Base-by-base conservation (phyloP, 116 monocot genomes). In the Iris pallida region DNA sequence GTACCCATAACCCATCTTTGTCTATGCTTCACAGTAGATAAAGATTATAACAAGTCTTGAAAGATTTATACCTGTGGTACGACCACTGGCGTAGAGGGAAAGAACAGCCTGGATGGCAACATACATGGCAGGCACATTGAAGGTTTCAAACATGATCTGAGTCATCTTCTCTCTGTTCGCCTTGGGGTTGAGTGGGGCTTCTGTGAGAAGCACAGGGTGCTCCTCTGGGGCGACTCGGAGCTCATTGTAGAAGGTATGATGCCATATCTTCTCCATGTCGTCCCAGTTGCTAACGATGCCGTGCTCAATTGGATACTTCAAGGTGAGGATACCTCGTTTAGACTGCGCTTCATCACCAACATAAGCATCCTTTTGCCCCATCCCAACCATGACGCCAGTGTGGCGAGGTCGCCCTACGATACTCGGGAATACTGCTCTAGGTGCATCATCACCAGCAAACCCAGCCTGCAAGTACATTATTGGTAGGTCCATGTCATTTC, bases 211-310 rank as follows among this genome's bases (percentile, higher is more conserved):
- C 6, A 56, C 56, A 56, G 56, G 56, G 17, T 56, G 56, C 16
- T 56, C 56, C 16, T 56, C 56, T 56, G 56, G 56, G n/a, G 56
- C 56, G 15, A 56, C 56, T 15, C 56, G 56, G 6, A 56, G 56
- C 56, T 56, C 56, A 56, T 56, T 56, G 56, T 56, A 56, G 16
- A 56, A 56, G 8, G 56, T 56, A 15, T 56, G 56, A 56, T 56
- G 56, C 56, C 56, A 56, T 15, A 56, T 56, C 17, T 56, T 56
- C 56, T 56, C 56, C 56, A 56, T 56, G 56, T 56, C 56, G 16
- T 56, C 56, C 56, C 56, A 56, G 56, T 56, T 56, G 56, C 56
- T 56, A 4, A 56, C 56, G 16, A 56, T 56, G 56, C 56, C 56
- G 16, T 56, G 56, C 16, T 56, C 56, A 56, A 56, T 56, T 13